Evolutionary conservation across 1,284 basidiomycete species (phyloP).

Genomic region (Bondarzewia mesenterica): DNA sequence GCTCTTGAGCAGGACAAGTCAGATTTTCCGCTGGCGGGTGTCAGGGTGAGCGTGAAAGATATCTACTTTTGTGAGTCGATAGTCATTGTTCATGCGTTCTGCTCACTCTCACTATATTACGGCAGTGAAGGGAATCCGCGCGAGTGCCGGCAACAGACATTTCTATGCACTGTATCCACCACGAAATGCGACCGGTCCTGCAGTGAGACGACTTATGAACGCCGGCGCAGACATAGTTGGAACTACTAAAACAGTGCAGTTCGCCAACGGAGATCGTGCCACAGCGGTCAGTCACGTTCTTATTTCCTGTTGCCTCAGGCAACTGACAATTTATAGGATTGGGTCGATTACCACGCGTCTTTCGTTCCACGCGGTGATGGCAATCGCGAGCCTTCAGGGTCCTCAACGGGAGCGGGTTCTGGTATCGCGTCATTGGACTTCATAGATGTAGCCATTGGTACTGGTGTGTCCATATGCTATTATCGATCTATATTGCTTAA

Average conservation of each 20-base stretch:
- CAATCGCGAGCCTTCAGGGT: conserved; percentile 34
- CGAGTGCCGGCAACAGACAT: conserved; percentile 22
- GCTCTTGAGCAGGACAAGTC: neutral
- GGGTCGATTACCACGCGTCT: conserved; percentile 43
- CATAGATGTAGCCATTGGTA: conserved; percentile 31
- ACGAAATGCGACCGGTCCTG: conserved; percentile 29
- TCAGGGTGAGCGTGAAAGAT: conserved; percentile 24
- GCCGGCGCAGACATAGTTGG: conserved; percentile 43
- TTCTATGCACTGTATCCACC: conserved; percentile 23
- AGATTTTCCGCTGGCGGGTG: conserved; percentile 22
- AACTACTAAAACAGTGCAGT: conserved; percentile 47
- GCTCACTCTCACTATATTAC: neutral
- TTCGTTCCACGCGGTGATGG: conserved; percentile 49
- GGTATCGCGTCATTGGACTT: conserved; percentile 29
- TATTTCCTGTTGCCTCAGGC: neutral
- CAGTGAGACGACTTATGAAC: conserved; percentile 36
- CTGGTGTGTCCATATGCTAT: neutral
- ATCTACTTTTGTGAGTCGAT: conserved; percentile 15
- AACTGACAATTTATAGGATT: conserved; percentile 22
- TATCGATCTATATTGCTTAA: neutral
- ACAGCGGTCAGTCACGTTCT: conserved; percentile 22
- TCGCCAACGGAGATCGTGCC: conserved; percentile 45
- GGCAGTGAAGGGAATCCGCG: neutral
- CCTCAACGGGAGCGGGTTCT: conserved; percentile 32
- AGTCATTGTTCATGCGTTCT: neutral